Base-by-base conservation (phyloP, 129 eudicot species). In the Smallanthus sonchifolius region DNA sequence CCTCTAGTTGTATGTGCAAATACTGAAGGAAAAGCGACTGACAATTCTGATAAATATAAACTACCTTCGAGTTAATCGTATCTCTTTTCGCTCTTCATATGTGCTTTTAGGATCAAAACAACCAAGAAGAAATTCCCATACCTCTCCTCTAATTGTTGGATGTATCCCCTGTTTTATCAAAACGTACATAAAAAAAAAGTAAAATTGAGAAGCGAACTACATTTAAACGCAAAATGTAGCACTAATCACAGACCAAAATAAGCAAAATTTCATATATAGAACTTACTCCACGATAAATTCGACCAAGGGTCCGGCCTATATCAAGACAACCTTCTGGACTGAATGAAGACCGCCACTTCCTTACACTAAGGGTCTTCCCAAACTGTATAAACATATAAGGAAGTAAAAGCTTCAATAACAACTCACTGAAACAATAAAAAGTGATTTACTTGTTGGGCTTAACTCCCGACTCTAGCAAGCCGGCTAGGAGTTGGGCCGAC, bases 111-210 rank as follows among this genome's bases (percentile, higher is more conserved):
- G 96, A 79, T 92, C 98, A 87, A 76, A 92, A 85, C 98, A 86
- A 45, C 96, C 96, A 43, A 92, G 90, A 65, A 92, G 80, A 74
- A 87, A 92, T 80, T 92, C 98, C 96, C 98, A 92, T 56, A 92
- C 98, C 83, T 89, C 98, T 74, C 98, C 98, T 81, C 96, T 87
- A 62, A 92, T 89, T 39, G 92, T 65, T 34, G 98, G 98, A 83
- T 92, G 98, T 77, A 92, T 71, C 55, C 98, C 98, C 98, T 92
- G 65, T 62, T 78, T 54, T 28, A 62, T 76, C 55, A 81, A 19
- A 51, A 67, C 15, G 45, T 10, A n/a, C 35, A 5, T 61, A 17
- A 69, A 37, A 15, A 56, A 55, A 63, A 34, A 64, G 38, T 65
- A 36, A 54, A 54, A 7, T 6, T 40, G 16, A 8, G 65, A 48